Percentiles rank a stretch among this genome's conserved stretches.
Evolutionary conservation across 768 basidiomycete genomes (phyloP).

Genomic region (Cytidiella melzeri): DNA sequence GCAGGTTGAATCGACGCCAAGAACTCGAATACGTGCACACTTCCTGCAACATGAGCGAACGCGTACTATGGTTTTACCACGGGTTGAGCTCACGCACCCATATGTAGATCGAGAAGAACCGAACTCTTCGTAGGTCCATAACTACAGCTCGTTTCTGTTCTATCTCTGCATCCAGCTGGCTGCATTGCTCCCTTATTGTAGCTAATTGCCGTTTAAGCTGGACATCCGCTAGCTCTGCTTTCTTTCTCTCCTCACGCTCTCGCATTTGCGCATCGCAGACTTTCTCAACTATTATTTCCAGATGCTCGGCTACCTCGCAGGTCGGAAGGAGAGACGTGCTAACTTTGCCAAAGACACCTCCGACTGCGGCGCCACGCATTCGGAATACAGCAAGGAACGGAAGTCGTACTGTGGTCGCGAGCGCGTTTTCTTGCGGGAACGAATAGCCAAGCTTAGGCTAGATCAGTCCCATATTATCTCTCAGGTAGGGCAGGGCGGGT

Average conservation of each 20-base stretch:
- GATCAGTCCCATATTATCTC: constrained; percentile 98
- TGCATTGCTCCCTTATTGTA: constrained; percentile 52
- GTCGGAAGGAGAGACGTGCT: constrained; percentile 77
- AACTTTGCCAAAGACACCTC: constrained; percentile 81
- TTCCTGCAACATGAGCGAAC: too few species aligned
- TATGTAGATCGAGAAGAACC: too few species aligned
- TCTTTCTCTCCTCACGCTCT: constrained; percentile 70
- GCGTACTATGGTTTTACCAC: too few species aligned
- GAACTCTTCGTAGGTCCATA: constrained; percentile 60
- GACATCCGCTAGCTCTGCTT: constrained; percentile 55
- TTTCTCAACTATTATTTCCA: constrained; percentile 99
- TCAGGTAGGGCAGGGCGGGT: constrained; percentile 98
- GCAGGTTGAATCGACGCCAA: too few species aligned
- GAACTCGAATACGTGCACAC: too few species aligned
- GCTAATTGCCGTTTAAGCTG: constrained; percentile 62
- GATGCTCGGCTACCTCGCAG: constrained; percentile 79
- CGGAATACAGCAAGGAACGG: constrained; percentile 73
- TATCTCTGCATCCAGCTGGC: constrained; percentile 59
- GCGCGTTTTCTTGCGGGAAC: constrained; percentile 83
- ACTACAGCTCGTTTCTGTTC: constrained; percentile 63
- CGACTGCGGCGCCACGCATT: constrained; percentile 46
- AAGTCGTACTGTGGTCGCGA: constrained; percentile 92
- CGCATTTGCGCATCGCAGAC: constrained; percentile 42
- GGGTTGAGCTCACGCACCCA: too few species aligned
- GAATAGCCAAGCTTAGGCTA: constrained; percentile 88